Evolutionary conservation across 1,284 basidiomycete species (phyloP).

Genomic region (Pholiota adiposa): DNA sequence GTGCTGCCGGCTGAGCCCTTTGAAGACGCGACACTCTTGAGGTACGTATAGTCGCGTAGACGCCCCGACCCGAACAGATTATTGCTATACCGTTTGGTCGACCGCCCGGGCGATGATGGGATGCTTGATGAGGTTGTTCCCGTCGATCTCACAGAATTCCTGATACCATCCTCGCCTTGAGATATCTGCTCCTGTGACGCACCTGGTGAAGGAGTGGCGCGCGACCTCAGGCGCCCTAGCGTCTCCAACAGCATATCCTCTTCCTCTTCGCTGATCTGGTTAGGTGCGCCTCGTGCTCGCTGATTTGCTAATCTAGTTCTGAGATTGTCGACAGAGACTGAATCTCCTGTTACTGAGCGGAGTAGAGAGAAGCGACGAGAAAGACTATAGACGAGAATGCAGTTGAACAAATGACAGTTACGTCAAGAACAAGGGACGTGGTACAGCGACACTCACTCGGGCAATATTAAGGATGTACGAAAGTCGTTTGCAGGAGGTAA

Average conservation of each 20-base stretch:
- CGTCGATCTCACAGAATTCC: constrained; percentile 38
- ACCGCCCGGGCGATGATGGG: constrained; percentile 47
- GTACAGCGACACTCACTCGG: constrained; percentile 61
- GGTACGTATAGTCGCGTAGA: constrained; percentile 72
- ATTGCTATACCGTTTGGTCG: constrained; percentile 76
- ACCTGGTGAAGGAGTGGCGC: constrained; percentile 34
- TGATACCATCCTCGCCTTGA: constrained; percentile 39
- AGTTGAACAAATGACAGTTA: constrained; percentile 6
- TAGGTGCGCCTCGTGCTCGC: constrained; percentile 64
- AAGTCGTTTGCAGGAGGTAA: constrained; percentile 75
- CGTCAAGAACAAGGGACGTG: constrained; percentile 16
- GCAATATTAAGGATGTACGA: constrained; percentile 80
- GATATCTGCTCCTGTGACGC: constrained; percentile 40
- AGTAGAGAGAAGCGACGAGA: constrained; percentile 80
- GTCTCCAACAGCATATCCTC: constrained; percentile 82
- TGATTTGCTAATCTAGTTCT: constrained; percentile 73
- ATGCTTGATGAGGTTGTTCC: constrained; percentile 48
- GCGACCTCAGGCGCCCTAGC: constrained; percentile 59
- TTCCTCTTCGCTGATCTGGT: constrained; percentile 77
- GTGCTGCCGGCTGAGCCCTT: constrained; percentile 45
- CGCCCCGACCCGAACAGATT: constrained; percentile 82
- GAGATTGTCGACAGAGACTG: constrained; percentile 61
- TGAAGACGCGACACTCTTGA: constrained; percentile 56
- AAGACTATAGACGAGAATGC: constrained; percentile 50
- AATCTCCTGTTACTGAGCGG: constrained; percentile 65